Conservation (phyloP, 805 yeast species). For the Candida taoyuanica region DNA sequence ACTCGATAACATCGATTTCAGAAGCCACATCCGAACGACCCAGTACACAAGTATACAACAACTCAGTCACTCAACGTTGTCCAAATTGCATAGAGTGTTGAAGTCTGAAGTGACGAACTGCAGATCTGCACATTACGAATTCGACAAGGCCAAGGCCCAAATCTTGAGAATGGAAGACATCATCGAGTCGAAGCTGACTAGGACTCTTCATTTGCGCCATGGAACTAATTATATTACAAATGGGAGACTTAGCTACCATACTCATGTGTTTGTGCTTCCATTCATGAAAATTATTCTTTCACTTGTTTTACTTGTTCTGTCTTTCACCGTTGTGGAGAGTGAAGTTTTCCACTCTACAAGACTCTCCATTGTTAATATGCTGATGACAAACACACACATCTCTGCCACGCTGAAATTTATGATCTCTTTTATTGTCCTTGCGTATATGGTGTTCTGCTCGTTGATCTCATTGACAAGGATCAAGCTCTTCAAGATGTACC, state of each 20-base stretch:
- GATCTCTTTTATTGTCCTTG: slow-evolving; percentile 39
- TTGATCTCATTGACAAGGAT: slow-evolving; percentile 62
- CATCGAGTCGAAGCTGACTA: slow-evolving; percentile 35
- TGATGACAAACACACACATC: slow-evolving; percentile 33
- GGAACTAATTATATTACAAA: slow-evolving; percentile 28
- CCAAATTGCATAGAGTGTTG: slow-evolving; percentile 47
- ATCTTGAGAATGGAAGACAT: slow-evolving; percentile 56
- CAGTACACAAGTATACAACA: slow-evolving; percentile 23
- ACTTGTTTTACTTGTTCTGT: slow-evolving; percentile 36
- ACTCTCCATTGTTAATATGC: slow-evolving; percentile 53
- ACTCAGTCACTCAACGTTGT: slow-evolving; percentile 39
- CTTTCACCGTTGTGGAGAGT: slow-evolving; percentile 61
- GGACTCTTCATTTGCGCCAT: slow-evolving; percentile 30
- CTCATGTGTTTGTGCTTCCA: slow-evolving; percentile 44
- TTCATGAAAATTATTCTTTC: slow-evolving; percentile 39
- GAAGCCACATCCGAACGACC: slow-evolving; percentile 24
- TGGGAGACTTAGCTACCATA: slow-evolving; percentile 39
- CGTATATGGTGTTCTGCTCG: slow-evolving; percentile 67
- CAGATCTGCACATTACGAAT: slow-evolving; percentile 53
- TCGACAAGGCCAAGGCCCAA: slow-evolving; percentile 43
- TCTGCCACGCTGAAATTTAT: slow-evolving; percentile 31
- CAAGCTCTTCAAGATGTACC: slow-evolving; percentile 71
- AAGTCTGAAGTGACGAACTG: slow-evolving; percentile 47
- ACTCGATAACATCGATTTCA: slow-evolving; percentile 14
- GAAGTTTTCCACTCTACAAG: slow-evolving; percentile 69